These are phyloP conservation scores for Dendrobium chrysotoxum DNA, from an alignment of 106 monocot genomes.

Conservation along the genomic window DNA sequence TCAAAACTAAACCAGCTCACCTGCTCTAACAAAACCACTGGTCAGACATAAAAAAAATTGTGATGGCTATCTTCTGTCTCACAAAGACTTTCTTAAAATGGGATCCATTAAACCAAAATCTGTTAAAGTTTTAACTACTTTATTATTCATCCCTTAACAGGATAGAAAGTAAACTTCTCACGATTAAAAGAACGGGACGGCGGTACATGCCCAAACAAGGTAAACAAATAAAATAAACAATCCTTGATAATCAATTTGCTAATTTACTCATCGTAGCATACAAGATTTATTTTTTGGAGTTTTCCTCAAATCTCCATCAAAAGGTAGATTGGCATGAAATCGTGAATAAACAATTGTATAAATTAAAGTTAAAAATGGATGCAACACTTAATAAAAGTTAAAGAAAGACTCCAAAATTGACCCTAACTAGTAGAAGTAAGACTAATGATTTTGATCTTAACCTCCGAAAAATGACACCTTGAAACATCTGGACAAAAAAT, in stretches of 20 bases:
- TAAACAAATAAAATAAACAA: background rate
- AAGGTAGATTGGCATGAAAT: too few species aligned
- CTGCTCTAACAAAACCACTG: constrained; percentile 24
- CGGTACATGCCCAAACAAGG: background rate
- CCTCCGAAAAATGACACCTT: background rate
- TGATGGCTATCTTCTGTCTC: background rate
- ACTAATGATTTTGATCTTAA: background rate
- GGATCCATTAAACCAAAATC: background rate
- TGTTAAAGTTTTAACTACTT: background rate
- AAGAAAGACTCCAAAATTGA: background rate
- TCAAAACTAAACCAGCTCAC: constrained; percentile 99
- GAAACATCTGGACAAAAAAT: background rate
- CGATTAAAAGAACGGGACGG: background rate
- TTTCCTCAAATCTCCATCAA: too few species aligned
- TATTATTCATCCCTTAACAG: background rate
- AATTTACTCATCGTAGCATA: too few species aligned
- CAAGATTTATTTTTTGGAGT: too few species aligned
- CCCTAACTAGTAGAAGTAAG: background rate
- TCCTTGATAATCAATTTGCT: too few species aligned
- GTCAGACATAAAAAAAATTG: background rate
- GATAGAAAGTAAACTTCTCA: background rate
- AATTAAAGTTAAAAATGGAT: too few species aligned
- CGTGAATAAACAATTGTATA: too few species aligned
- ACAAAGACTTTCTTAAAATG: background rate
- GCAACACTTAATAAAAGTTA: too few species aligned